Evolutionary conservation across 257 asterid species (phyloP).

Genomic region (Solanum paucissectum): DNA sequence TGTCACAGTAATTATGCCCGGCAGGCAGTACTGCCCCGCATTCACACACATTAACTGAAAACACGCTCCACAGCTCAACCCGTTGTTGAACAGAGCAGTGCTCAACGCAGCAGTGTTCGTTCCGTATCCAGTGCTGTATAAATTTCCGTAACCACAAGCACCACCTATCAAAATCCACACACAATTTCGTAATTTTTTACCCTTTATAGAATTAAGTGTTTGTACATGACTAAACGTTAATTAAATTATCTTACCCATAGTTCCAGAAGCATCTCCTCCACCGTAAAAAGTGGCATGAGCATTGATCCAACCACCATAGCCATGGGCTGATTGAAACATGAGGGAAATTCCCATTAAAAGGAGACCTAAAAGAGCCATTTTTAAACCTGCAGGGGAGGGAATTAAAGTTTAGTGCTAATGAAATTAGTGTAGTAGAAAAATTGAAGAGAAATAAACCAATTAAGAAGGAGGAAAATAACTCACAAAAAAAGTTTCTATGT

Average conservation of each 20-base stretch:
- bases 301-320: constrained; percentile 72
- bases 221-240: not conserved
- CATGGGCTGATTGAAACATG: constrained; percentile 22
- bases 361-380: constrained; percentile 23
- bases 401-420: not conserved
- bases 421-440: not conserved
- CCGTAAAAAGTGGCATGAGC: constrained; percentile 96
- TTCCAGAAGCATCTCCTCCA: constrained; percentile 94
- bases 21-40: constrained; percentile 47
- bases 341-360: constrained; percentile 38
- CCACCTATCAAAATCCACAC: constrained; percentile 36
- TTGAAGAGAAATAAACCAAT: not conserved
- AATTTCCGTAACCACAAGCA: constrained; percentile 92
- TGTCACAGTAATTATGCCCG: constrained; percentile 61
- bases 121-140: constrained; percentile 78
- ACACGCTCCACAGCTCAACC: constrained; percentile 75
- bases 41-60: constrained; percentile 57
- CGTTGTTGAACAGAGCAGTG: constrained; percentile 68
- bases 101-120: constrained; percentile 81
- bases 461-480: not conserved
- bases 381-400: constrained; percentile 15
- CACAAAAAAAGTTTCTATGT: not conserved
- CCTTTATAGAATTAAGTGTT: not conserved
- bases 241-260: constrained; percentile 55
- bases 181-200: too few species aligned